phyloP scores from a whole-genome alignment of 2,329 filamentous ascomycete genomes.

The Diaporthe ampelina region DNA sequence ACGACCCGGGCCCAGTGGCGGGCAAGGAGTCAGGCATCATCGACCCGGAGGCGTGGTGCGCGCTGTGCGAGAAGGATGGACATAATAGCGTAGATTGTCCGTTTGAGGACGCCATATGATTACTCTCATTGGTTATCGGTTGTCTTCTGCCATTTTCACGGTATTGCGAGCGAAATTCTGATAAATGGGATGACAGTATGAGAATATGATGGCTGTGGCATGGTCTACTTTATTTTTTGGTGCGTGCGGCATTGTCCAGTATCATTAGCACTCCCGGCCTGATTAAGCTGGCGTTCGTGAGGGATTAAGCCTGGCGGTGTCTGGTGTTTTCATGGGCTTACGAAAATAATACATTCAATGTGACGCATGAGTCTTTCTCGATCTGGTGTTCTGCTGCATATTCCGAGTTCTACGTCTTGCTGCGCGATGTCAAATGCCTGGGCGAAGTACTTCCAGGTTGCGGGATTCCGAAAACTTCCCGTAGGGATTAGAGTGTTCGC shows the following conservation, averaged over 20 bases:
- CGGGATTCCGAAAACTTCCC: no score
- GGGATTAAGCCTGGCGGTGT: constrained; percentile 3
- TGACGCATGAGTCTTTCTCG: background rate
- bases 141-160: background rate
- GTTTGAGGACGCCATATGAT: constrained; percentile 82
- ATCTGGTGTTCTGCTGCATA: background rate
- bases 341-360: constrained; percentile 24
- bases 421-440: background rate
- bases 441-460: background rate
- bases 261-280: constrained; percentile 9
- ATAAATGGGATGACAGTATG: constrained; percentile 7
- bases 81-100: constrained; percentile 97
- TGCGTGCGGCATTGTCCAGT: background rate
- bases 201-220: constrained; percentile 5
- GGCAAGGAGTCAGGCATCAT: constrained; percentile 84
- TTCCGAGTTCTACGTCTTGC: background rate
- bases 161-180: background rate
- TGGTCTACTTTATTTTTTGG: background rate
- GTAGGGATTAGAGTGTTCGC: background rate
- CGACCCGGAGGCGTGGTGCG: constrained; percentile 95
- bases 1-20: constrained; percentile 77
- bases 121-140: background rate
- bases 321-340: constrained; percentile 8
- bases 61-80: constrained; percentile 94
- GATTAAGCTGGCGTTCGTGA: constrained; percentile 5